These are phyloP conservation scores for Agaricus bisporus DNA, from an alignment of 768 basidiomycete genomes.

Conservation along the genomic window DNA sequence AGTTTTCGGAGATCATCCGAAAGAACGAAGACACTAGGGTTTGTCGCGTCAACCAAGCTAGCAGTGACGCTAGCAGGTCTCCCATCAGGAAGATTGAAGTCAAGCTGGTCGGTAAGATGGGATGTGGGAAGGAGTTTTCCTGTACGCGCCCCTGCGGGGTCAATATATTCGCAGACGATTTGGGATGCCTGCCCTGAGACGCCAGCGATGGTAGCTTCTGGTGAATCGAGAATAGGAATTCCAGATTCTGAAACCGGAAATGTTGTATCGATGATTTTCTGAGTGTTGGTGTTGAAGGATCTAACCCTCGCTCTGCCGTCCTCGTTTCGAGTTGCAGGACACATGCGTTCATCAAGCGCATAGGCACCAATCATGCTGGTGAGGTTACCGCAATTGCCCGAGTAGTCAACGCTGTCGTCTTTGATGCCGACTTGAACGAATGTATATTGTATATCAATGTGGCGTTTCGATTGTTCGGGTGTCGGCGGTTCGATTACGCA, in stretches of 20 bases:
- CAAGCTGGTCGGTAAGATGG: constrained; percentile 31
- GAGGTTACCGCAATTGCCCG: constrained; percentile 74
- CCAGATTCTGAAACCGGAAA: constrained; percentile 43
- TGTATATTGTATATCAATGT: constrained; percentile 61
- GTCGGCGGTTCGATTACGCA: constrained; percentile 55
- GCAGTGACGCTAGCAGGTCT: constrained; percentile 21
- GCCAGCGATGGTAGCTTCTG: constrained; percentile 56
- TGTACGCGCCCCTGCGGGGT: constrained; percentile 64
- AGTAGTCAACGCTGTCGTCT: constrained; percentile 55
- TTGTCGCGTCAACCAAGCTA: constrained; percentile 68
- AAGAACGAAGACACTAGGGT: constrained; percentile 63
- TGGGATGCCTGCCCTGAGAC: constrained; percentile 60
- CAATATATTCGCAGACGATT: constrained; percentile 60
- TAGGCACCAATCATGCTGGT: constrained; percentile 70
- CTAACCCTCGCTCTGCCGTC: constrained; percentile 39
- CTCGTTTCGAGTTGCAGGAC: constrained; percentile 17
- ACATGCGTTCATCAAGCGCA: constrained; percentile 62
- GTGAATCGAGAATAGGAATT: constrained; percentile 38
- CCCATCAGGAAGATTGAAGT: constrained; percentile 25
- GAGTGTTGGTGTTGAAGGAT: constrained; percentile 68
- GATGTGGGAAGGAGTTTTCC: constrained; percentile 66
- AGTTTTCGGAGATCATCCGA: constrained; percentile 33
- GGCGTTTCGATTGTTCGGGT: constrained; percentile 22
- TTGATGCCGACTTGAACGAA: constrained; percentile 61
- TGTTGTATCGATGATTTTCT: constrained; percentile 61